These are phyloP conservation scores for Plenodomus lindquistii DNA, from an alignment of 2,329 filamentous ascomycete species.

Conservation along the genomic window DNA sequence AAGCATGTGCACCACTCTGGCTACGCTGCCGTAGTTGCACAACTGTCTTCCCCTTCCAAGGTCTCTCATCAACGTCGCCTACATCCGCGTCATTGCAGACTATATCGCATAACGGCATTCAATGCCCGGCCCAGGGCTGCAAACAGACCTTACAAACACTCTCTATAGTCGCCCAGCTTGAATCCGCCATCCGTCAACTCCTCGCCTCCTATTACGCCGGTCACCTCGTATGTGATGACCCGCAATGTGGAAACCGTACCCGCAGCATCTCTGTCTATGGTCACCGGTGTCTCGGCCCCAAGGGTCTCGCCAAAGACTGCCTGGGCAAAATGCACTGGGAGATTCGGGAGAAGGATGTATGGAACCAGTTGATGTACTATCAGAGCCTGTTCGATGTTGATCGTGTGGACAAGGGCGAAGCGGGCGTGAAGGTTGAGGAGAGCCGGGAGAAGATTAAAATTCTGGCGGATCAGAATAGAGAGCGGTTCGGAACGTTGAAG, in stretches of 20 bases:
- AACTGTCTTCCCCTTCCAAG: slow-evolving; percentile 72
- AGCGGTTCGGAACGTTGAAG: slow-evolving; percentile 75
- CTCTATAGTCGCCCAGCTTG: slow-evolving; percentile 82
- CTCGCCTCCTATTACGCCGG: slow-evolving; percentile 88
- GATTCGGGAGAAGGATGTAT: slow-evolving; percentile 84
- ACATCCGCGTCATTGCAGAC: slow-evolving; percentile 21
- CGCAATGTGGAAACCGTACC: slow-evolving; percentile 82
- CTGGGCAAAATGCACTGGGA: slow-evolving; percentile 87
- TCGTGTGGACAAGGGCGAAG: slow-evolving; percentile 63
- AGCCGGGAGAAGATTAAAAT: slow-evolving; percentile 61
- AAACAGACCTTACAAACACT: slow-evolving; percentile 67
- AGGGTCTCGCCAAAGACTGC: slow-evolving; percentile 82
- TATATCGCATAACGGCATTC: slow-evolving; percentile 72
- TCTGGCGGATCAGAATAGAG: slow-evolving; percentile 80
- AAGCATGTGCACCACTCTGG: slow-evolving; percentile 73
- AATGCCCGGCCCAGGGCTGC: slow-evolving; percentile 69
- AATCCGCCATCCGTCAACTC: slow-evolving; percentile 77
- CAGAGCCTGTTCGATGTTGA: slow-evolving; percentile 87
- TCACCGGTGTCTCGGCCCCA: slow-evolving; percentile 83
- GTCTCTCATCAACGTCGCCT: slow-evolving; percentile 55
- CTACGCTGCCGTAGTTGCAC: slow-evolving; percentile 85
- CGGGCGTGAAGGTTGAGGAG: slow-evolving; percentile 60
- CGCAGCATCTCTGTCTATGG: slow-evolving; percentile 94
- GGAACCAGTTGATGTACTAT: slow-evolving; percentile 93
- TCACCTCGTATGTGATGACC: slow-evolving; percentile 88